Evolutionary conservation across 805 yeast species (phyloP), one percentile per base, ranked within the genome.

Genomic region (Saccharomycopsis schoenii): DNA sequence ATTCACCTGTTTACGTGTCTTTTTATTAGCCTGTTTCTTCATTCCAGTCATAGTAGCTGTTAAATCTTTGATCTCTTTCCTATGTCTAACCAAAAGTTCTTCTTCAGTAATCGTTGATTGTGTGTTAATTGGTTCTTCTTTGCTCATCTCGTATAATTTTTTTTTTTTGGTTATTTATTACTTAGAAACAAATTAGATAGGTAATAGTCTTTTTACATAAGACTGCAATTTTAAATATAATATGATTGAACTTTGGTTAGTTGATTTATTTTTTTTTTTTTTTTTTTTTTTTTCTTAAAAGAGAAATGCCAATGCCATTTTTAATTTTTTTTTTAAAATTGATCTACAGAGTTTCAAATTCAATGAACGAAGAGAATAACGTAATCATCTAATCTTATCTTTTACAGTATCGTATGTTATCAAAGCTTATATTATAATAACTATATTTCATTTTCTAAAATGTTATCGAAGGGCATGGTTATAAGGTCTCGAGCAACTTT

Each of bases 11-110:
- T 86, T 88, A 66, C 87, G 81, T 58, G 85, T 88, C 57, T 90
- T 85, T 69, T 89, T 88, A 17, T 89, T 83, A 1, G 93, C 92
- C 71, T 86, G 93, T 67, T 89, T 89, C 74, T 86, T 89, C 78
- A 91, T 72, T 1, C 88, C 86, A 1, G 96, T 89, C 37, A 83
- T 76, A 37, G 81, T 79, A 10, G 88, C 86, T 21, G 81, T 76
- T 62, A 89, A 74, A 61, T 89, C 91, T 64, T 83, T 80, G 60
- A 71, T 72, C 70, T 90, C 96, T 68, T 84, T 84, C 66, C 82
- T 77, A 66, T 91, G 97, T 64, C 87, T 78, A 0, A 82, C 76
- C 4, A 81, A 64, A 2, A 85, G 60, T 52, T 78, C 80, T 25
- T 83, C 88, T 68, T 58, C 60, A 5, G 42, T 24, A 25, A 47